Percentiles rank a stretch among this genome's conserved stretches.
These are phyloP conservation scores for Saccharomyces hybrid DNA, from an alignment of 1,139 yeast genomes.

Conservation along the genomic window DNA sequence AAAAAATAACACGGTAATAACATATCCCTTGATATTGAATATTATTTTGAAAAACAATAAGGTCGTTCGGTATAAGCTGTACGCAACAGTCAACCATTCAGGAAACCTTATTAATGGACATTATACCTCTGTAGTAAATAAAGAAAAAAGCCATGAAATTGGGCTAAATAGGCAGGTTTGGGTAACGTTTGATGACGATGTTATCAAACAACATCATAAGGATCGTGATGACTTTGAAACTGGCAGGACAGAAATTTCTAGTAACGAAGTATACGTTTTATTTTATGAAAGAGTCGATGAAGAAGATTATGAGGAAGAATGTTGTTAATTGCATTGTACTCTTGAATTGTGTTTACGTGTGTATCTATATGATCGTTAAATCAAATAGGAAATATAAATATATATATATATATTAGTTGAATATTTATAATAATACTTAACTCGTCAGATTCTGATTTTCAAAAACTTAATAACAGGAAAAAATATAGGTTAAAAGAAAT, in stretches of 20 bases:
- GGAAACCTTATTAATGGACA: conserved; percentile 66
- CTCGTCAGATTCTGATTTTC: background rate
- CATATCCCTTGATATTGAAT: conserved; percentile 46
- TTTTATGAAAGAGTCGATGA: conserved; percentile 46
- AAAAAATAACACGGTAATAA: conserved; percentile 44
- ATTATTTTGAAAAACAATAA: conserved; percentile 36
- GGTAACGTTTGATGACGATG: conserved; percentile 66
- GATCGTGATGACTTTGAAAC: conserved; percentile 39
- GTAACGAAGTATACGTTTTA: conserved; percentile 59
- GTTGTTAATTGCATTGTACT: background rate
- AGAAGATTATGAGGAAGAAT: background rate
- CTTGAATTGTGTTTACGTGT: background rate
- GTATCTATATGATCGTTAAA: too few relatives aligned
- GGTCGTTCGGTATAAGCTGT: conserved; percentile 42
- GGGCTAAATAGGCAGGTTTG: conserved; percentile 36
- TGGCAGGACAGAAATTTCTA: conserved; percentile 36
- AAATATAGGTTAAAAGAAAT: background rate
- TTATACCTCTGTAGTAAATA: conserved; percentile 56
- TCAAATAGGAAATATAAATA: too few relatives aligned
- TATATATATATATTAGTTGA: conserved; percentile 10
- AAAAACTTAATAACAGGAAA: background rate
- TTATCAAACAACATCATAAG: conserved; percentile 37
- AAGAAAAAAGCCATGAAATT: conserved; percentile 32
- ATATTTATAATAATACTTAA: background rate
- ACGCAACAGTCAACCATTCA: conserved; percentile 56